Evolutionary conservation across 2,329 filamentous ascomycete species (phyloP), one percentile per base, ranked within the genome.

Genomic region (Aspergillus sp.): DNA sequence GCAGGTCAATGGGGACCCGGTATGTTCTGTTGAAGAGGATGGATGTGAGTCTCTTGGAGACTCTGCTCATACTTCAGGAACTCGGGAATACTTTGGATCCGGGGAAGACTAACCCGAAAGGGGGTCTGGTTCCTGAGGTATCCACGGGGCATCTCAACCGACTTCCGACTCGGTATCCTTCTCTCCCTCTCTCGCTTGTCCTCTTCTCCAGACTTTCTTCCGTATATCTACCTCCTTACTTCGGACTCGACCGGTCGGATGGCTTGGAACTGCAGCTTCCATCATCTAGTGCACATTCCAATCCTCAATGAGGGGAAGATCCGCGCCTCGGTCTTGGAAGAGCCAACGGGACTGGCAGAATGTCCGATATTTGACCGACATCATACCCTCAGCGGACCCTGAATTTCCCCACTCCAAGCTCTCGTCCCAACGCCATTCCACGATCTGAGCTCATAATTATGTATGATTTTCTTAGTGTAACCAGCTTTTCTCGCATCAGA

Each of bases 361-460:
- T 49, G 32, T 31, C 58, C 56, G 59, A 60, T 59, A 62, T 54
- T 59, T 51, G 58, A 53, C 53, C 54, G 59, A 56, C 43, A 50
- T 42, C 38, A 23, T 29, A 14, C 29, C n/a, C 43, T 23, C 10
- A 17, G 31, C 20, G 44, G 17, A 45, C 23, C 45, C 42, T 49
- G 47, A 50, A 25, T 42, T 43, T 32, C 36, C 52, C 32, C 31
- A 34, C 45, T 54, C 17, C 16, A 40, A 23, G 38, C 20, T 17
- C 32, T 36, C 16, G 44, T 16, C 11, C 36, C 32, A 36, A 45
- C 29, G 31, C 23, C 40, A 21, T 38, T 29, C 25, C 34, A 36
- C 43, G 34, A 45, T 43, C 43, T 45, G 41, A 31, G 29, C 43
- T 36, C 44, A 44, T 42, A 32, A 36, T 42, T 43, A 20, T 20